Evolutionary conservation across 2,329 filamentous ascomycete genomes (phyloP).

Genomic region (Aspergillus pseudoglaucus): DNA sequence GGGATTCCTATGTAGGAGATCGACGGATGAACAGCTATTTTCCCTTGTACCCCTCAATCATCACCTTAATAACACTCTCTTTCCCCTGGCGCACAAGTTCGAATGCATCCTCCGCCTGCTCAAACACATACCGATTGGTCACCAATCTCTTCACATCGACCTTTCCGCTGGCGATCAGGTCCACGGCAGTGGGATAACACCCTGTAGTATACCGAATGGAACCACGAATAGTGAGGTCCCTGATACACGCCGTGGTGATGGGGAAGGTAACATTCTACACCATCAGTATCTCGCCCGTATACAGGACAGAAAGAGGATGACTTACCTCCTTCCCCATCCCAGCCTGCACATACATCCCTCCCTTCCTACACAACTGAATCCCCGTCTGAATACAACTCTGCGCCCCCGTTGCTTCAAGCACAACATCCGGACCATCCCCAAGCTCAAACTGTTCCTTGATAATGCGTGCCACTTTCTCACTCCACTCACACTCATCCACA

Average conservation of each 20-base stretch:
- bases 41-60: conserved; percentile 34
- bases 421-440: conserved; percentile 44
- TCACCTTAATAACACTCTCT: conserved; percentile 38
- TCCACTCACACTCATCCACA: conserved; percentile 31
- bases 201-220: conserved; percentile 48
- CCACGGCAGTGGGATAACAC: conserved; percentile 45
- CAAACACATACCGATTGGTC: conserved; percentile 38
- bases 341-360: conserved; percentile 47
- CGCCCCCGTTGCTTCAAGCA: conserved; percentile 46
- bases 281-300: not conserved
- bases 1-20: no score
- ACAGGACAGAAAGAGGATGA: not conserved
- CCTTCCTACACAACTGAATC: conserved; percentile 39
- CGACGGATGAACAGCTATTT: not conserved
- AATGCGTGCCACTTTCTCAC: conserved; percentile 32
- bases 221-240: conserved; percentile 44
- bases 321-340: conserved; percentile 45
- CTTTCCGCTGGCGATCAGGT: conserved; percentile 46
- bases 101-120: conserved; percentile 45
- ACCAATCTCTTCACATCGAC: conserved; percentile 33
- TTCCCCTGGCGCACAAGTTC: conserved; percentile 37
- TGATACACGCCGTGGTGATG: conserved; percentile 45
- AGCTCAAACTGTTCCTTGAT: conserved; percentile 37
- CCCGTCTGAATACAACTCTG: conserved; percentile 45
- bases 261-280: conserved; percentile 45